Evolutionary conservation across 164 flowering plant genomes (phyloP).

Genomic region (Taxillus chinensis): DNA sequence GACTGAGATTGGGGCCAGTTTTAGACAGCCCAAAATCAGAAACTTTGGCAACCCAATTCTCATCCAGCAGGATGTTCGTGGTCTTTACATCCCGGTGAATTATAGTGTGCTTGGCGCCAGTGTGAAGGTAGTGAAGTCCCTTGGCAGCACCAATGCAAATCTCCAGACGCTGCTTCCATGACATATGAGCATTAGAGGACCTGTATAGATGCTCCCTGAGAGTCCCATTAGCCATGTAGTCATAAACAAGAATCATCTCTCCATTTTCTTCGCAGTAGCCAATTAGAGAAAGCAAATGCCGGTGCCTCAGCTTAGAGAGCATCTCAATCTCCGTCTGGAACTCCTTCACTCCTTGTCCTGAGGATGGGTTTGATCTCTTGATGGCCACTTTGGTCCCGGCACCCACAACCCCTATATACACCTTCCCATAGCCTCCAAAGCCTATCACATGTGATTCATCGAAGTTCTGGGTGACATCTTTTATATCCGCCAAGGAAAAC

Average conservation of each 20-base stretch:
- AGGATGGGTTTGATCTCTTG: slow-evolving; percentile 60
- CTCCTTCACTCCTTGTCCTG: slow-evolving; percentile 55
- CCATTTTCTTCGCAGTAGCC: slow-evolving; percentile 42
- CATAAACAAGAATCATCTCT: slow-evolving; percentile 53
- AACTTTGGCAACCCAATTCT: slow-evolving; percentile 51
- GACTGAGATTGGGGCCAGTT: slow-evolving; percentile 26
- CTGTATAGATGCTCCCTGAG: slow-evolving; percentile 40
- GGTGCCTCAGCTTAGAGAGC: slow-evolving; percentile 54
- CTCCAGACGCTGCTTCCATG: slow-evolving; percentile 48
- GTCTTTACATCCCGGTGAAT: slow-evolving; percentile 55
- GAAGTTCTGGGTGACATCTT: slow-evolving; percentile 39
- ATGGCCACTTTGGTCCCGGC: slow-evolving; percentile 48
- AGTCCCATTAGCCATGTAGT: slow-evolving; percentile 49
- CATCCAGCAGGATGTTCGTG: slow-evolving; percentile 44
- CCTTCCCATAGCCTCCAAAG: slow-evolving; percentile 72
- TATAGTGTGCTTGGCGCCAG: slow-evolving; percentile 40
- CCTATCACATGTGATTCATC: slow-evolving; percentile 50
- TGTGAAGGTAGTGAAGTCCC: slow-evolving; percentile 48
- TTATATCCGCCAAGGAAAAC: slow-evolving; percentile 43
- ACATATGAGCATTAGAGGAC: slow-evolving; percentile 20
- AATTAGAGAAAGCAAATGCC: slow-evolving; percentile 46
- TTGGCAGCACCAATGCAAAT: slow-evolving; percentile 42
- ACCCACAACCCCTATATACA: slow-evolving; percentile 44
- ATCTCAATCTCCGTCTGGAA: slow-evolving; percentile 58
- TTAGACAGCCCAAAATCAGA: slow-evolving; percentile 54